Evolutionary conservation across 805 yeast genomes (phyloP), one percentile per base, ranked within the genome.

Genomic region (Tetrapisispora arboricola): DNA sequence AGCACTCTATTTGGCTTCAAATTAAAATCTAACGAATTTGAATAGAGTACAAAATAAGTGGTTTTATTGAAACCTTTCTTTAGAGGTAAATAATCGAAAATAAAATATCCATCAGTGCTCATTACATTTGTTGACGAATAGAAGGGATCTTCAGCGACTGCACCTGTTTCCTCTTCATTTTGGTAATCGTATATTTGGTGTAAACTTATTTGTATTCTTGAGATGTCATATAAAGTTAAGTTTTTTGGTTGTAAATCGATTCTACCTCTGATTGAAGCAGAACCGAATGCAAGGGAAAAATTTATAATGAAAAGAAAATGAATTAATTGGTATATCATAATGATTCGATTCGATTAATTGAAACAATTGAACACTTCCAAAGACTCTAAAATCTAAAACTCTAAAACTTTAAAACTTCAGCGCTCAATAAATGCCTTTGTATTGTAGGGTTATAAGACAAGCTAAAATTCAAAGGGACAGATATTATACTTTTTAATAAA

Each of bases 1-100:
- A 61, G 41, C 8, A 61, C 46, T 41, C 66, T 59, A 38, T 54
- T 58, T 19, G 66, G 66, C 26, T 50, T 54, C 42, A 61, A 40
- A 46, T 61, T 61, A 36, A 49, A 60, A 24, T 57, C 63, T 16
- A 50, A 28, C 4, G 66, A 60, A 19, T 43, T 41, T 12, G 64
- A 45, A 25, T 47, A 49, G 15, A 61, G 34, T 4, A 53, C 60
- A 42, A 49, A 61, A 42, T 56, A 49, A 6, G 61, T 53, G 2
- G 56, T 45, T 28, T 48, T 54, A 34, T 56, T 53, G 18, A 49
- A 22, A 13, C 55, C 55, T 15, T 27, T 21, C 27, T 54, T 51
- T 16, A 59, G 41, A 5, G 63, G 63, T 18, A 61, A 42, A 41
- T 51, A 40, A 3, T 45, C 32, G 29, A 61, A 61, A 26, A 38